Evolutionary conservation across 148 eudicot genomes (phyloP), one percentile per base, ranked within the genome.

Genomic region (Tetragonia tetragonoides): DNA sequence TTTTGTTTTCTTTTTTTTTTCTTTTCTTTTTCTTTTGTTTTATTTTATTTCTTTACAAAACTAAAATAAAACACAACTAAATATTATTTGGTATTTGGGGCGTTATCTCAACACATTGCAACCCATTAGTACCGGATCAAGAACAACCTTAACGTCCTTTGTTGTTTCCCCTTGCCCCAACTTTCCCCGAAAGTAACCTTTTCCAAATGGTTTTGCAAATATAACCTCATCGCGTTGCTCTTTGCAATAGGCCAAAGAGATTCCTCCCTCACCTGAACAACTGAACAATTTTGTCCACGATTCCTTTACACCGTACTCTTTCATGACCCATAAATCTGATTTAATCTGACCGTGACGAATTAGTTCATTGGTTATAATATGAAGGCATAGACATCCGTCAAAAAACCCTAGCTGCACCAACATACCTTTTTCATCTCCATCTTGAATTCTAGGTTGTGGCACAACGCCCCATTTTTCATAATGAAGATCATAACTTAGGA

Each of bases 251-350:
- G 56, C 18, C 18, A 69, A 11, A 2, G 57, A 57, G 38, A 46
- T 17, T 46, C 20, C 57, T 6, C 10, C 21, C n/a, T 38, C 69
- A 15, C n/a, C 10, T 12, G 21, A 11, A 16, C 2, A 37, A 5
- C 41, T 1, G 7, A 38, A 38, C 51, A 67, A 18, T 20, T 41
- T 67, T 17, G 24, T 67, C 49, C 49, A 67, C 7, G 67, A 21
- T 2, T 74, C 64, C 8, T 37, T 23, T 20, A 41, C 28, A 3
- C 64, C 70, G 37, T 75, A 49, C 37, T 75, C 71, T 3, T 39
- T 77, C 79, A 77, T 77, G 12, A 77, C 54, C 79, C 79, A 77
- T 15, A 77, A 20, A n/a, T 77, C 73, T 0, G 61, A 37, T 42
- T 16, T 21, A 20, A 7, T 8, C 0, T 17, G 10, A 5, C 24